Evolutionary conservation across 441 rosid species (phyloP).

Genomic region (Populus hybrid): DNA sequence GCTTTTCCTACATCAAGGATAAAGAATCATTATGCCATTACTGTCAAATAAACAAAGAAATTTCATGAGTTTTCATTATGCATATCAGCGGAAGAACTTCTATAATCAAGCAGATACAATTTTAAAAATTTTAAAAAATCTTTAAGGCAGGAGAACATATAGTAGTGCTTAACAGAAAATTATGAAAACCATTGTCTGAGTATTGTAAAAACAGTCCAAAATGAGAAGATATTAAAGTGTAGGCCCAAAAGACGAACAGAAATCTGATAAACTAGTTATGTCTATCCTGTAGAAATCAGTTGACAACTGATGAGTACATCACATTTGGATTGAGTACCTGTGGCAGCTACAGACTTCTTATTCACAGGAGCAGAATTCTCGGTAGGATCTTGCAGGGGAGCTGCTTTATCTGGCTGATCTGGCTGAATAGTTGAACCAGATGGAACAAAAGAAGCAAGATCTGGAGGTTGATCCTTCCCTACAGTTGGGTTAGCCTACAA

Average conservation of each 20-base stretch:
- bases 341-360: conserved; percentile 32
- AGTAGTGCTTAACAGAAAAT: background rate
- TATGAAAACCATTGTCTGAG: background rate
- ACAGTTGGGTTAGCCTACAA: conserved; percentile 68
- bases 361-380: conserved; percentile 27
- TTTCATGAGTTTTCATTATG: background rate
- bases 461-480: conserved; percentile 94
- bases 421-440: conserved; percentile 47
- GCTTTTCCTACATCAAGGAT: conserved; percentile 47
- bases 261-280: background rate
- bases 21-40: background rate
- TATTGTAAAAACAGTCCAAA: background rate
- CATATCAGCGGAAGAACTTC: background rate
- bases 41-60: background rate
- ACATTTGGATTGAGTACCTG: conserved; percentile 38
- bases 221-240: background rate
- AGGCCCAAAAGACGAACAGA: background rate
- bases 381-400: conserved; percentile 28
- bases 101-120: background rate
- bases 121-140: background rate
- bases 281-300: background rate
- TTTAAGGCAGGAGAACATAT: background rate
- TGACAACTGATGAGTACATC: background rate
- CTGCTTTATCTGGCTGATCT: conserved; percentile 38
- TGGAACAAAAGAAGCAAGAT: conserved; percentile 74